Evolutionary conservation across 495 filamentous ascomycete species (phyloP).

Genomic region (Penicillium soppii): DNA sequence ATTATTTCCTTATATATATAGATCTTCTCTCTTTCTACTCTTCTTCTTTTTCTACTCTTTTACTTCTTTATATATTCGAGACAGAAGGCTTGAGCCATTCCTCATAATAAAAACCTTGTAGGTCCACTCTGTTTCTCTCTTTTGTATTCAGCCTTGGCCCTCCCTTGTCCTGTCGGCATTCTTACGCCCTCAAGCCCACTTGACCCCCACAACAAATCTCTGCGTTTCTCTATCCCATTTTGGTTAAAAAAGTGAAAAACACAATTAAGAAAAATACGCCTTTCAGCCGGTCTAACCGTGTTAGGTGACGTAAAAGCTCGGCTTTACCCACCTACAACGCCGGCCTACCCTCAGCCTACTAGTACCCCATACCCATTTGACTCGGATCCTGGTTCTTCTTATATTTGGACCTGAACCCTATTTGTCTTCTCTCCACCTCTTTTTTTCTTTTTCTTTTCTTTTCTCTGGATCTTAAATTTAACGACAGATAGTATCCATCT

Average conservation of each 20-base stretch:
- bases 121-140: slow-evolving; percentile 4
- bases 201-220: slow-evolving; percentile 29
- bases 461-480: too few relatives aligned
- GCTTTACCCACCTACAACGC: slow-evolving; percentile 19
- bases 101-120: slow-evolving; percentile 20
- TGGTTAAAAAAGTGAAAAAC: slow-evolving; percentile 8
- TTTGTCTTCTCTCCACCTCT: slow-evolving; percentile 18
- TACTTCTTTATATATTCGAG: slow-evolving; percentile 8
- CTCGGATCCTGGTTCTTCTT: slow-evolving; percentile 25
- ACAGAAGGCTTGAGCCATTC: slow-evolving; percentile 19
- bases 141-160: slow-evolving; percentile 7
- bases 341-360: slow-evolving; percentile 22
- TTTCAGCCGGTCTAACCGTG: slow-evolving; percentile 18
- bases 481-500: too few relatives aligned
- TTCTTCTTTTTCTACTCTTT: slow-evolving; percentile 5
- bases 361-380: slow-evolving; percentile 30
- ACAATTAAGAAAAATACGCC: slow-evolving; percentile 9
- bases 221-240: slow-evolving; percentile 19
- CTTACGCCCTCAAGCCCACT: slow-evolving; percentile 19
- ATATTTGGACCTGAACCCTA: slow-evolving; percentile 20
- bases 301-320: slow-evolving; percentile 34
- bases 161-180: slow-evolving; percentile 25
- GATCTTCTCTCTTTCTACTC: not conserved
- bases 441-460: slow-evolving; percentile 8
- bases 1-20: not conserved